Evolutionary conservation across 2,329 filamentous ascomycete genomes (phyloP), one percentile per base, ranked within the genome.

Genomic region (Aspergillus thermomutatus): DNA sequence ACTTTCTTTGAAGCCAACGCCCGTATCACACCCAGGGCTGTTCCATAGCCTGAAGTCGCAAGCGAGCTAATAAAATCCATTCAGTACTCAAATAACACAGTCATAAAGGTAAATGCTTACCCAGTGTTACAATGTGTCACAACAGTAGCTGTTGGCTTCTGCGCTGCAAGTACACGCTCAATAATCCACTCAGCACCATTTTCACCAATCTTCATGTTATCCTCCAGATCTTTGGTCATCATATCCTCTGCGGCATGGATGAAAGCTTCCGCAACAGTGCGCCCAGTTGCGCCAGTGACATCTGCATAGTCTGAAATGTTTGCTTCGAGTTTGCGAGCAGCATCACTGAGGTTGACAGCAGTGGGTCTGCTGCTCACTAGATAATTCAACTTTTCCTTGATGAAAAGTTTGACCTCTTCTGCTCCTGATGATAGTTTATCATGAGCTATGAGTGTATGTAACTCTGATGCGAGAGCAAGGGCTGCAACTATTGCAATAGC

Each of bases 111-210:
- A 17, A 40, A 48, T 31, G n/a, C 77, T 56, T 80, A 89, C 86
- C 94, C 94, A 23, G 94, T 99, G 75, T 99, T 99, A 81, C 94
- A 99, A 76, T 99, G 95, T 10, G 94, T 99, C 64, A 99, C 78
- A 46, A 99, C 88, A n/a, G 90, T 91, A 49, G 96, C 77, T 62
- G 81, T 79, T 65, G 75, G 80, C 82, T 72, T 61, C 80, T 71
- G 70, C 81, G 74, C 64, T 75, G 49, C 79, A 37, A 60, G 75
- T 68, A 70, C 68, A 65, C 90, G 85, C 43, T 81, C 77, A 55
- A 85, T 76, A 34, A 99, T 87, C 90, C 94, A 99, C 62, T 87
- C 82, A 0, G 92, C 90, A 41, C 94, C 94, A 71, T 89, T 80
- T 57, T 86, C 82, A 50, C 94, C 94, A 71, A 99, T 97, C 26